Evolutionary conservation across 352 stramenopile species (phyloP).

Genomic region (Aphanomyces euteiches): DNA sequence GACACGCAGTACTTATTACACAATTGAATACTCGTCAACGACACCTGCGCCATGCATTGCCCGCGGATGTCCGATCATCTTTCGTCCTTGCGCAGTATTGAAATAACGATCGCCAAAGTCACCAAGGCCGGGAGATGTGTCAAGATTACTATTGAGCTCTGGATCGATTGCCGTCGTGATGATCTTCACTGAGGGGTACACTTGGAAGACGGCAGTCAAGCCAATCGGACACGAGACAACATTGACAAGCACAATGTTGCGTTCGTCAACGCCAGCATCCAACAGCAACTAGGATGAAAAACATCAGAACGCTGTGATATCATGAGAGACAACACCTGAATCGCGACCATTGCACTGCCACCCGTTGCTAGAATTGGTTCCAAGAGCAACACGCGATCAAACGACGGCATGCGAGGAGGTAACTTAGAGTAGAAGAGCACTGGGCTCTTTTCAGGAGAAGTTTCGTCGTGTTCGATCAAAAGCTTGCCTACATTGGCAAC

Average conservation of each 20-base stretch:
- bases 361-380: constrained; percentile 35
- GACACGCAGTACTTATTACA: constrained; percentile 2
- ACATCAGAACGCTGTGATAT: too few relatives aligned
- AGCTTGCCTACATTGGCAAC: constrained; percentile 80
- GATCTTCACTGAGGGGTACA: constrained; percentile 35
- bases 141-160: constrained; percentile 30
- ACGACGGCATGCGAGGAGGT: constrained; percentile 67
- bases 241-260: constrained; percentile 37
- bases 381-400: constrained; percentile 55
- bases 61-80: not conserved
- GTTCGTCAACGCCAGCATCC: constrained; percentile 36
- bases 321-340: constrained; percentile 24
- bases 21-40: constrained; percentile 22
- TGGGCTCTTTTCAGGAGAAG: constrained; percentile 71
- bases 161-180: constrained; percentile 40
- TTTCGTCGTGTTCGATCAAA: constrained; percentile 95
- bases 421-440: constrained; percentile 96
- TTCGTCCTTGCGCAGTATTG: constrained; percentile 32
- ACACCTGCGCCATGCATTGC: not conserved
- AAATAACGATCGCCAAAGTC: constrained; percentile 46
- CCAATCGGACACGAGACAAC: constrained; percentile 36
- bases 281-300: constrained; percentile 32
- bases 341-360: constrained; percentile 31
- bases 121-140: constrained; percentile 37
- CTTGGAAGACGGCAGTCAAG: constrained; percentile 35